These are phyloP conservation scores for Sugiyamaella japonica DNA, from an alignment of 1,139 yeast genomes.

Conservation along the genomic window DNA sequence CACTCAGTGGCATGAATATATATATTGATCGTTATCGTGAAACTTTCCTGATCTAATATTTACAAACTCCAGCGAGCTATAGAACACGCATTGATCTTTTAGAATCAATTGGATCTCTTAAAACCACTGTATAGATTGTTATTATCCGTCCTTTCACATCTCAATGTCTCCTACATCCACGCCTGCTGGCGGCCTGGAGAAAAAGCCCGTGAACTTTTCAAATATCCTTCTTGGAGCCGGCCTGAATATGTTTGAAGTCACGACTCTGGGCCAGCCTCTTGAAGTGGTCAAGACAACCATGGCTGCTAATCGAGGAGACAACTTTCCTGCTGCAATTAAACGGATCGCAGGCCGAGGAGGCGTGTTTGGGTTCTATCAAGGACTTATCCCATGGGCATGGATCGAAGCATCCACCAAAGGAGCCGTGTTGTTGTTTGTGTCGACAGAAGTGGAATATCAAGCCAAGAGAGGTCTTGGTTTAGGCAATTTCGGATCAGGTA, in stretches of 20 bases:
- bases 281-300: constrained; percentile 94
- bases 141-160: neutral
- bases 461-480: constrained; percentile 61
- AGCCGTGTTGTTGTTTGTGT: constrained; percentile 91
- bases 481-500: constrained; percentile 76
- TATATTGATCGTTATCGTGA: neutral
- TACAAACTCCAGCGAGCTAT: neutral
- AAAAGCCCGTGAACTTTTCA: constrained; percentile 85
- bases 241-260: constrained; percentile 85
- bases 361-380: constrained; percentile 87
- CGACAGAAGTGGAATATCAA: constrained; percentile 86
- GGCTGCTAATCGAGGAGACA: constrained; percentile 88
- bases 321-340: constrained; percentile 65
- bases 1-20: neutral
- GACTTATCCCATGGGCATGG: constrained; percentile 99
- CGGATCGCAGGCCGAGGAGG: constrained; percentile 95
- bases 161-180: constrained; percentile 4
- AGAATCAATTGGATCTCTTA: neutral
- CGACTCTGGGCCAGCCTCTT: constrained; percentile 93
- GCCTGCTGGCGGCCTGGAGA: constrained; percentile 45
- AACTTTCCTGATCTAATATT: neutral
- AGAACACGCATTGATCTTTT: too few relatives aligned
- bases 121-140: neutral
- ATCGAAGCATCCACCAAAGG: constrained; percentile 99
- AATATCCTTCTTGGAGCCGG: constrained; percentile 94